Evolutionary conservation across 164 flowering plant genomes (phyloP).

Genomic region (Hamamelis virginiana): DNA sequence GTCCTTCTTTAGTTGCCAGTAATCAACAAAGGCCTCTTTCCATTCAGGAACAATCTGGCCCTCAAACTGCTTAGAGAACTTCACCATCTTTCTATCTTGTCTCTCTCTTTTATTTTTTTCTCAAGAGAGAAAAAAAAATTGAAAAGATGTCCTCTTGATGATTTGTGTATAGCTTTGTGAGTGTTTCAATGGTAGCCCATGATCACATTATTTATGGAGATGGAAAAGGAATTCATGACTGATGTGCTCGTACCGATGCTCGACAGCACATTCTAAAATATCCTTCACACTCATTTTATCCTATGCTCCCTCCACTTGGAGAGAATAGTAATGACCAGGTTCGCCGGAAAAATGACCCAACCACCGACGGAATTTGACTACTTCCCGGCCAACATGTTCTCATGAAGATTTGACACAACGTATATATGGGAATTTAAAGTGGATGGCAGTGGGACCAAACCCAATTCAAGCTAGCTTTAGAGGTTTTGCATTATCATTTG

Average conservation of each 20-base stretch:
- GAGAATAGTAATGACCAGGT: slow-evolving; percentile 19
- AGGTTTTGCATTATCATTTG: background rate
- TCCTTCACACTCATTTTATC: slow-evolving; percentile 39
- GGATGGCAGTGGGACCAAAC: slow-evolving; percentile 19
- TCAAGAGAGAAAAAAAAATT: background rate
- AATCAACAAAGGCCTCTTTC: slow-evolving; percentile 98
- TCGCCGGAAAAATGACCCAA: slow-evolving; percentile 34
- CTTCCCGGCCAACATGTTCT: slow-evolving; percentile 18
- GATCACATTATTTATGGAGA: slow-evolving; percentile 46
- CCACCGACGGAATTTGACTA: slow-evolving; percentile 12
- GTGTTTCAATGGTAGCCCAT: slow-evolving; percentile 33
- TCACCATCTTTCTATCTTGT: slow-evolving; percentile 59
- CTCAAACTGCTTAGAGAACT: slow-evolving; percentile 94
- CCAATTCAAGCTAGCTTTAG: background rate
- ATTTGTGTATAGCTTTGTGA: slow-evolving; percentile 19
- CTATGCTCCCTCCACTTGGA: slow-evolving; percentile 49
- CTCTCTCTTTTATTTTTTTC: background rate
- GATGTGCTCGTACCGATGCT: slow-evolving; percentile 41
- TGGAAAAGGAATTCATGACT: slow-evolving; percentile 29
- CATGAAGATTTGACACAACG: slow-evolving; percentile 22
- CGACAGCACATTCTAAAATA: slow-evolving; percentile 67
- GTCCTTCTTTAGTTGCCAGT: slow-evolving; percentile 81
- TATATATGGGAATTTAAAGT: slow-evolving; percentile 12
- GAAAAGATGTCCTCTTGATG: slow-evolving; percentile 1
- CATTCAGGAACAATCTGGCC: slow-evolving; percentile 96